Base-by-base conservation (phyloP, 2,329 filamentous ascomycete species). In the Diaporthe capsici region DNA sequence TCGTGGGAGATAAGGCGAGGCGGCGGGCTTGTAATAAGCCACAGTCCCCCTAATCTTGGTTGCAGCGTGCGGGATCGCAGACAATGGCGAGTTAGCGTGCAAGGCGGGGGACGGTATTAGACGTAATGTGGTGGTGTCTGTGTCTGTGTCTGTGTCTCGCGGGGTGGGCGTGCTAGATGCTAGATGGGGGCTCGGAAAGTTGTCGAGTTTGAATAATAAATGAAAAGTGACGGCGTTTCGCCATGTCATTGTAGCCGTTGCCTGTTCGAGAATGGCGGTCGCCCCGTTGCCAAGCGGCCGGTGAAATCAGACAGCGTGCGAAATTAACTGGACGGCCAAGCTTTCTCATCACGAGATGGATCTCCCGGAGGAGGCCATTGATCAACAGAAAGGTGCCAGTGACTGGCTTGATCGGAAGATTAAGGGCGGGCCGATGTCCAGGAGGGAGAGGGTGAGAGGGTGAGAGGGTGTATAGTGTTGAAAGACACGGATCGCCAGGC, bases 341-440 rank as follows among this genome's bases (percentile, higher is more conserved):
- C 65, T 68, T 68, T 68, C 65, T 68, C 65, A 68, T 53, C 65
- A 68, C 65, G 65, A 68, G 65, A 68, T 53, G 65, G 65, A 68
- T 68, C 65, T 68, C 34, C 47, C n/a, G 47, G 34, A 37, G 31
- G n/a, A 42, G 34, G 22, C 47, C 65, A 42, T 17, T 68, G 65
- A 68, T 68, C 65, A 68, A 53, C 65, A 53, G 44, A 20, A 53
- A 37, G 47, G 65, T 53, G 63, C 22, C 31, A 20, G 31, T 25
- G 44, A 51, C 44, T 34, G 65, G 65, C 65, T 28, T 42, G 65
- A 31, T 53, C 47, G 65, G 34, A 68, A 68, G 47, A 53, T 53
- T 39, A 68, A 68, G 65, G 65, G 65, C 65, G 65, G 65, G 65
- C 28, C 65, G 28, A 28, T 22, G 34, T 68, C 31, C 65, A 68